Conservation (phyloP, 345 rosid genomes). For the Pistacia integerrima region DNA sequence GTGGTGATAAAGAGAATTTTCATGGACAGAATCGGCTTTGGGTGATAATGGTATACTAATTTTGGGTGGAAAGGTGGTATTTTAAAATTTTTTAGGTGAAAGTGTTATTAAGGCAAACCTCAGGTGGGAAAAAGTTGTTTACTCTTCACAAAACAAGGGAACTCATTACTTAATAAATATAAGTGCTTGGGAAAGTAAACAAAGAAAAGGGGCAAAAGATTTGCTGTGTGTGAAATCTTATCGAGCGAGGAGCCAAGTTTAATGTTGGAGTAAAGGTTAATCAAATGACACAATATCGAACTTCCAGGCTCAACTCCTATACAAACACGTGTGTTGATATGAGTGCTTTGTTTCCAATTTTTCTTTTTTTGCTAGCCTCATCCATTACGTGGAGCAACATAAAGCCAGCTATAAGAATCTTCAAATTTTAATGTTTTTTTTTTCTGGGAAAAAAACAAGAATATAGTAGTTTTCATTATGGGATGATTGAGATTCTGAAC, state of each 20-base stretch:
- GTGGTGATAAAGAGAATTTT: too few relatives aligned
- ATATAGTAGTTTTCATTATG: not conserved
- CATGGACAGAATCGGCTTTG: too few relatives aligned
- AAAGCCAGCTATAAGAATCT: not conserved
- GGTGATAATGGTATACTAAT: too few relatives aligned
- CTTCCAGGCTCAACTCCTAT: not conserved
- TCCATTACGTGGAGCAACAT: not conserved
- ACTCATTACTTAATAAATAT: too few relatives aligned
- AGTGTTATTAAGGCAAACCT: too few relatives aligned
- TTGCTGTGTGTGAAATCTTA: constrained; percentile 20
- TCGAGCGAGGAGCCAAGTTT: constrained; percentile 20
- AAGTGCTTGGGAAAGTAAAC: constrained; percentile 8
- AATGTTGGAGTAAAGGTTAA: constrained; percentile 8
- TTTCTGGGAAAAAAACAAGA: not conserved
- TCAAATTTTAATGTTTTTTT: not conserved
- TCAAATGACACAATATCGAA: not conserved
- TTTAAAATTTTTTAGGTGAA: too few relatives aligned
- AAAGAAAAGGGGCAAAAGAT: not conserved
- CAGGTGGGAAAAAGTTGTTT: too few relatives aligned
- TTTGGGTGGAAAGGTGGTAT: too few relatives aligned
- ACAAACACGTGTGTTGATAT: not conserved
- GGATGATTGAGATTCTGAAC: not conserved
- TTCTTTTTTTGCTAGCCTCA: not conserved
- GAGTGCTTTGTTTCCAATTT: not conserved
- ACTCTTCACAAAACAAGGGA: too few relatives aligned